Evolutionary conservation across 2,329 filamentous ascomycete genomes (phyloP).

Genomic region (Volutella citrinella): DNA sequence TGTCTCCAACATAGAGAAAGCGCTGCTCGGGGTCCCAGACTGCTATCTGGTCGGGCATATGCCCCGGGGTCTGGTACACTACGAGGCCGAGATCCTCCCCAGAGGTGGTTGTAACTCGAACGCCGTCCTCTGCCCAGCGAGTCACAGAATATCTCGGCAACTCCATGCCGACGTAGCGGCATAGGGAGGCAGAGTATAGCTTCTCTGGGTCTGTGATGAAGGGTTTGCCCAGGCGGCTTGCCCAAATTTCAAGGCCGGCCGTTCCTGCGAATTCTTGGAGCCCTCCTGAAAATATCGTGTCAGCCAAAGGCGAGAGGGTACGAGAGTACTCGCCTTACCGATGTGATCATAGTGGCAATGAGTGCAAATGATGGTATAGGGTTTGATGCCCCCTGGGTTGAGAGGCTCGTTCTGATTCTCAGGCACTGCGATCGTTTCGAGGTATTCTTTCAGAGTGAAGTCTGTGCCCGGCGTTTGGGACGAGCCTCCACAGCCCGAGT

Average conservation of each 20-base stretch:
- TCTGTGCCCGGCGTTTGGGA: constrained; percentile 15
- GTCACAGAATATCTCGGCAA: constrained; percentile 39
- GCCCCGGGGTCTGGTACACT: constrained; percentile 44
- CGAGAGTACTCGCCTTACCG: no score
- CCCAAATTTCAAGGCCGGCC: constrained; percentile 27
- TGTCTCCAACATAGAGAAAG: constrained; percentile 44
- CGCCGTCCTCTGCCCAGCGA: constrained; percentile 37
- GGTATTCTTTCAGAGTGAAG: constrained; percentile 37
- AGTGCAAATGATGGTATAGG: constrained; percentile 41
- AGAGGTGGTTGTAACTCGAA: constrained; percentile 23
- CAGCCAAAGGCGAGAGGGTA: no score
- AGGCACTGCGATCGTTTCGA: constrained; percentile 38
- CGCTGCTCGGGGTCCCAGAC: constrained; percentile 43
- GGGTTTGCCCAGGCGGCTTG: constrained; percentile 32
- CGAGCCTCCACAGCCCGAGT: constrained; percentile 43
- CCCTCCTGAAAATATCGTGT: constrained; percentile 32
- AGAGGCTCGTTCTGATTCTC: constrained; percentile 32
- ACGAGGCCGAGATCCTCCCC: constrained; percentile 31
- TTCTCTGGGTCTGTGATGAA: constrained; percentile 35
- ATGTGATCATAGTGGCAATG: constrained; percentile 47
- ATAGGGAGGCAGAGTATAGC: constrained; percentile 38
- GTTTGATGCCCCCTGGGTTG: constrained; percentile 30
- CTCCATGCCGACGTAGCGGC: constrained; percentile 32
- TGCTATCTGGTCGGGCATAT: constrained; percentile 43
- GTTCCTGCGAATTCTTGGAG: constrained; percentile 31